A percentile compares a stretch with the other conserved stretches of the same genome.
Evolutionary conservation across 768 basidiomycete genomes (phyloP).

Genomic region (Psilocybe azurescens): DNA sequence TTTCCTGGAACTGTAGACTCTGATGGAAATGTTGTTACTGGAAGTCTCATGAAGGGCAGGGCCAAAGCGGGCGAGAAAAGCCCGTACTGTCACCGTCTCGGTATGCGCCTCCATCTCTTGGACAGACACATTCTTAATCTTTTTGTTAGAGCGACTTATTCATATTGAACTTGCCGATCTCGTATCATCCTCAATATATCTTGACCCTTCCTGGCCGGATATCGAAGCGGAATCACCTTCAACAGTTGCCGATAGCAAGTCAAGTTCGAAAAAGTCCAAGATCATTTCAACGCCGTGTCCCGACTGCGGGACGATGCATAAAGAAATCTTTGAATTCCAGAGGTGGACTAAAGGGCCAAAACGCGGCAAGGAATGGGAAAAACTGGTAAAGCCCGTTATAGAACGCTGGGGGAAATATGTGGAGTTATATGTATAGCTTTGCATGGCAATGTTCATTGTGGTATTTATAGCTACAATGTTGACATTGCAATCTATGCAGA

Average conservation of each 20-base stretch:
- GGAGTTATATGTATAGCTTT: constrained; percentile 40
- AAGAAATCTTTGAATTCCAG: constrained; percentile 80
- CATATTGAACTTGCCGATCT: constrained; percentile 84
- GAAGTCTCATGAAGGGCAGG: constrained; percentile 67
- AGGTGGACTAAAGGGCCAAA: constrained; percentile 57
- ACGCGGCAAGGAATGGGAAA: constrained; percentile 75
- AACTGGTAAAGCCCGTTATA: constrained; percentile 75
- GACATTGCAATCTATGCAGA: too few relatives aligned
- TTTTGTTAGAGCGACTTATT: constrained; percentile 64
- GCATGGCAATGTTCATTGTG: too few relatives aligned
- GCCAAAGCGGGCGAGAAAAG: constrained; percentile 66
- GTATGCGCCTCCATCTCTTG: constrained; percentile 28
- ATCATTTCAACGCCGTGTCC: constrained; percentile 35
- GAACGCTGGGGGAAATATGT: constrained; percentile 80
- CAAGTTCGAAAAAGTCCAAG: constrained; percentile 19
- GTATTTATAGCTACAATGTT: too few relatives aligned
- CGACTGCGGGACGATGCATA: constrained; percentile 61
- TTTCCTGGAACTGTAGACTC: constrained; percentile 61
- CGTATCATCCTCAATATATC: constrained; percentile 59
- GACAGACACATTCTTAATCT: background rate
- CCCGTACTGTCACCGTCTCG: constrained; percentile 71
- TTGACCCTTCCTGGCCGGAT: constrained; percentile 54
- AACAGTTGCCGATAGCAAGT: constrained; percentile 26
- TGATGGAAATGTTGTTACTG: constrained; percentile 39
- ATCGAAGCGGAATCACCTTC: constrained; percentile 26